phyloP scores from a whole-genome alignment of 352 stramenopile genomes.

The Phytophthora tubulina region DNA sequence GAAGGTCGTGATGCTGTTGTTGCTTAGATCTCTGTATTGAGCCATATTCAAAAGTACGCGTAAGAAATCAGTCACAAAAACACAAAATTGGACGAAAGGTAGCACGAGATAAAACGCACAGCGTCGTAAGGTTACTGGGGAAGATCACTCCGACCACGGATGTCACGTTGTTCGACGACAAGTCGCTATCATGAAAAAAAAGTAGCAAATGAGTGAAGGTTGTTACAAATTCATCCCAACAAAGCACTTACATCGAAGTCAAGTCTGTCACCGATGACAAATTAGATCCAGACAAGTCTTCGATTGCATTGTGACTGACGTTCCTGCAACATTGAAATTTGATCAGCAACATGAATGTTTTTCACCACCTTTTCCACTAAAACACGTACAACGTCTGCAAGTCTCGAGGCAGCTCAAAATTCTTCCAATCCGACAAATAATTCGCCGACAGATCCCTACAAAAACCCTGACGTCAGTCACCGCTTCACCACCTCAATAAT shows the following conservation, averaged over 20 bases:
- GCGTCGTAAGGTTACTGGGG: constrained; percentile 30
- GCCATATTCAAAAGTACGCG: neutral
- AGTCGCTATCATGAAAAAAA: constrained; percentile 24
- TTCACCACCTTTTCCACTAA: neutral
- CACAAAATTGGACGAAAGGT: neutral
- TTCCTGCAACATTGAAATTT: constrained; percentile 33
- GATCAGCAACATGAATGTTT: neutral
- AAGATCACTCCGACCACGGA: constrained; percentile 43
- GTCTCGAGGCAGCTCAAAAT: constrained; percentile 39
- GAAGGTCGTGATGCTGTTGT: constrained; percentile 45
- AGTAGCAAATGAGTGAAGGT: neutral
- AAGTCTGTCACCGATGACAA: constrained; percentile 35
- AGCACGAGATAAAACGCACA: constrained; percentile 27
- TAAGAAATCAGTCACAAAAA: too few species aligned
- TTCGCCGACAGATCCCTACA: constrained; percentile 45
- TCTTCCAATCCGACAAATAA: constrained; percentile 41
- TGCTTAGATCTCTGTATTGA: constrained; percentile 43
- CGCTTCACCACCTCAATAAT: too few species aligned
- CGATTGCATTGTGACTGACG: constrained; percentile 41
- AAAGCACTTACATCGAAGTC: constrained; percentile 37
- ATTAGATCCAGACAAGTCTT: constrained; percentile 34
- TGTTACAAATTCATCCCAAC: neutral
- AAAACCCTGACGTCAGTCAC: neutral
- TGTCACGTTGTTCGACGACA: constrained; percentile 47
- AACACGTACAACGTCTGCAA: constrained; percentile 41